Evolutionary conservation across 208 protist species (phyloP).

Genomic region (Trypanosoma avium): DNA sequence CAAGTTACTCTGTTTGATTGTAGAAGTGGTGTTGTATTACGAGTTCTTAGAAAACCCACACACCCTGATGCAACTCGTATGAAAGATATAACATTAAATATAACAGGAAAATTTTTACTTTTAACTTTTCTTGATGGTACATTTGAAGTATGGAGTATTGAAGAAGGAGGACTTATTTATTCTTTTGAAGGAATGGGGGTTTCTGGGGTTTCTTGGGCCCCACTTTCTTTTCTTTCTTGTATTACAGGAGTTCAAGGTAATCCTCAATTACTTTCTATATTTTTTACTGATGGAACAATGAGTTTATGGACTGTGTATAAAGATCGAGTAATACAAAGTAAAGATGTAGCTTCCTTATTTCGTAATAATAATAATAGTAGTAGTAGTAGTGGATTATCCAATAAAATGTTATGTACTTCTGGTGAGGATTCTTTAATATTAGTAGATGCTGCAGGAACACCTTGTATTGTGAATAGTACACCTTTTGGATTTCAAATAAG

Average conservation of each 20-base stretch:
- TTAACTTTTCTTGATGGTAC: slow-evolving; percentile 70
- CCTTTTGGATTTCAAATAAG: slow-evolving; percentile 1
- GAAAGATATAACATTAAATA: slow-evolving; percentile 65
- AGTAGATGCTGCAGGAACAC: slow-evolving; percentile 41
- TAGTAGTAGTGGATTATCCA: slow-evolving; percentile 36
- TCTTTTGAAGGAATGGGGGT: slow-evolving; percentile 69
- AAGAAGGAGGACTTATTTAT: slow-evolving; percentile 64
- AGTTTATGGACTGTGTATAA: slow-evolving; percentile 81
- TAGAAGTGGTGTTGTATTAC: slow-evolving; percentile 66
- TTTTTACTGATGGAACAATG: slow-evolving; percentile 70
- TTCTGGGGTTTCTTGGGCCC: slow-evolving; percentile 75
- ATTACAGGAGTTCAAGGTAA: slow-evolving; percentile 58
- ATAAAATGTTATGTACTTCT: too few species aligned
- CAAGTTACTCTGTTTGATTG: slow-evolving; percentile 80
- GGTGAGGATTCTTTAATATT: too few species aligned
- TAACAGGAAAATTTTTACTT: slow-evolving; percentile 55
- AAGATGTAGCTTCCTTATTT: slow-evolving; percentile 56
- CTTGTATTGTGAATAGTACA: slow-evolving; percentile 9
- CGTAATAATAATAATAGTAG: slow-evolving; percentile 26
- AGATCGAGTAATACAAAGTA: slow-evolving; percentile 69
- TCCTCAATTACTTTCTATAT: slow-evolving; percentile 67
- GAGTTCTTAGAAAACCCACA: slow-evolving; percentile 68
- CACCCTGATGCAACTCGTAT: slow-evolving; percentile 50
- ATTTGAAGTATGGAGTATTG: slow-evolving; percentile 83
- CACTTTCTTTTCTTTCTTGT: slow-evolving; percentile 47